Conservation (phyloP, 2,329 filamentous ascomycete genomes). For the Verticillium klebahnii region DNA sequence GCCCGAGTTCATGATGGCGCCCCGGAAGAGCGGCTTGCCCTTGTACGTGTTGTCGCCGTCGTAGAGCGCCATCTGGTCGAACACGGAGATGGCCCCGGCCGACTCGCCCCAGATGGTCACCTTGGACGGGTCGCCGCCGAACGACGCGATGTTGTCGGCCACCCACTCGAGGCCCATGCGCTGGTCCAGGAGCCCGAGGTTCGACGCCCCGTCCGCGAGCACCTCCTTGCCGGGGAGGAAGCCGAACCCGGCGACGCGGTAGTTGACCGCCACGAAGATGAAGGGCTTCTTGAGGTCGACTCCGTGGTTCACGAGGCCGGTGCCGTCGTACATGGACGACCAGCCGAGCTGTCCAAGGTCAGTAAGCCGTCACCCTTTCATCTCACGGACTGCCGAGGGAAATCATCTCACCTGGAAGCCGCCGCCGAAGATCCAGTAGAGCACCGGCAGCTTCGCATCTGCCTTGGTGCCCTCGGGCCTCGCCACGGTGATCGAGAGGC, state of each 20-base stretch:
- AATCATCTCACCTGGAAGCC: slow-evolving; percentile 40
- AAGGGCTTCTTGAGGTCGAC: slow-evolving; percentile 55
- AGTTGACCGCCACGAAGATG: slow-evolving; percentile 73
- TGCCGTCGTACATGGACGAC: slow-evolving; percentile 47
- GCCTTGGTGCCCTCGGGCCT: slow-evolving; percentile 52
- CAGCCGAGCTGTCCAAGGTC: slow-evolving; percentile 35
- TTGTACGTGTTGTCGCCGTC: slow-evolving; percentile 71
- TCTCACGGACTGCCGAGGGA: no score
- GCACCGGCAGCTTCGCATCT: slow-evolving; percentile 55
- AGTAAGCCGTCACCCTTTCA: not conserved
- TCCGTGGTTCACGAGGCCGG: slow-evolving; percentile 39
- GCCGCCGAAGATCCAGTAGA: slow-evolving; percentile 69
- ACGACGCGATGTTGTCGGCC: slow-evolving; percentile 69
- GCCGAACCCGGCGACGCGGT: slow-evolving; percentile 70
- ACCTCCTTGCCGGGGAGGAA: slow-evolving; percentile 68
- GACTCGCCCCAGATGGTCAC: slow-evolving; percentile 78
- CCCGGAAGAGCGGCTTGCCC: slow-evolving; percentile 68
- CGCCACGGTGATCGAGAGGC: slow-evolving; percentile 56
- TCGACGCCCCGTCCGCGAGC: slow-evolving; percentile 60
- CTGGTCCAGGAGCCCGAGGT: slow-evolving; percentile 70
- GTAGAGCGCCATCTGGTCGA: slow-evolving; percentile 72
- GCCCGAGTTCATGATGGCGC: slow-evolving; percentile 73
- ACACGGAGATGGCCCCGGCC: slow-evolving; percentile 67
- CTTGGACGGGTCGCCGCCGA: slow-evolving; percentile 74
- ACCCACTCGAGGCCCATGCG: slow-evolving; percentile 71